These are phyloP conservation scores for Themeda triandra DNA, from an alignment of 176 grass and related monocot genomes.

Conservation along the genomic window DNA sequence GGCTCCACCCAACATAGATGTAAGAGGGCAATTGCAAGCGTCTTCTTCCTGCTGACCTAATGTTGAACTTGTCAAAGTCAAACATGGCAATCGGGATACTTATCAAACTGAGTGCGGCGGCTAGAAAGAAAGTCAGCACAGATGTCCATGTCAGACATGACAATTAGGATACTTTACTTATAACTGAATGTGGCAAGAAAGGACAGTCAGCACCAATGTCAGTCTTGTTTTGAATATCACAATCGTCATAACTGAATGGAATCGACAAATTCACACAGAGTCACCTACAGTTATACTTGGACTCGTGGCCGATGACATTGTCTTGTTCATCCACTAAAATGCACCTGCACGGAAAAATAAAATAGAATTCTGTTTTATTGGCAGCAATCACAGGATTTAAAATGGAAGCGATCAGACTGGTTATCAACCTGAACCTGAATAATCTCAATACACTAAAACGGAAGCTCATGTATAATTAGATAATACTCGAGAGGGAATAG, in stretches of 20 bases:
- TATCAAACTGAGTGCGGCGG: background rate
- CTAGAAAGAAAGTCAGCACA: no score
- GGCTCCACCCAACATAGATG: background rate
- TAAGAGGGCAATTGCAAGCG: background rate
- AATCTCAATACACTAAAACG: background rate
- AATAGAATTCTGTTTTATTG: background rate
- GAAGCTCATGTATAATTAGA: background rate
- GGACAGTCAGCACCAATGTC: background rate
- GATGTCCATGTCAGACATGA: background rate
- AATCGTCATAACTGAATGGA: background rate
- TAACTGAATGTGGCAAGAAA: background rate
- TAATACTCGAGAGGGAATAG: background rate
- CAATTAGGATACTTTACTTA: background rate
- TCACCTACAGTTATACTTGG: conserved; percentile 78
- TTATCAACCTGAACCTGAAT: background rate
- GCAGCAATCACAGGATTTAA: background rate
- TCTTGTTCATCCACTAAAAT: conserved; percentile 93
- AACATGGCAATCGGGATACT: background rate
- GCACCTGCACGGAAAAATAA: conserved; percentile 48
- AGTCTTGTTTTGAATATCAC: background rate
- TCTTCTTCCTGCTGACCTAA: background rate
- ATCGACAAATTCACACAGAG: background rate
- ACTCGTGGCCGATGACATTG: conserved; percentile 80
- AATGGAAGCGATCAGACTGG: background rate
- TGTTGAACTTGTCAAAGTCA: background rate